Evolutionary conservation across 768 basidiomycete genomes (phyloP), one percentile per base, ranked within the genome.

Genomic region (Leccinum longicurvipes): DNA sequence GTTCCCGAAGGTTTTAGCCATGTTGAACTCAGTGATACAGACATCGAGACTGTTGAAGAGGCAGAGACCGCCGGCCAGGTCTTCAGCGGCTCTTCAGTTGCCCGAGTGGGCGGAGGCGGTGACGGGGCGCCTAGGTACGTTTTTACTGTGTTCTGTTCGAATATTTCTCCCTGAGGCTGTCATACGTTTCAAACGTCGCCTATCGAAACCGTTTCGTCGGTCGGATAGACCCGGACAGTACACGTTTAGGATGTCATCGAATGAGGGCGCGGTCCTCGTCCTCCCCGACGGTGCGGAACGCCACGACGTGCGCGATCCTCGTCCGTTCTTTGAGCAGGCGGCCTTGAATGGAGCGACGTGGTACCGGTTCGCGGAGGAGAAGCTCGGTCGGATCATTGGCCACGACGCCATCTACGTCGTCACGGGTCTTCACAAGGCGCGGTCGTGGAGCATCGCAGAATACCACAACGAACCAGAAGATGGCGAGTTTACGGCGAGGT

Each of bases 381-480:
- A 59, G 0, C 65, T 69, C 48, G 67, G 67, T 9, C 64, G 67
- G 47, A 59, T 58, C 51, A 66, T 65, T n/a, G 65, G 65, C 36
- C 68, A 69, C 36, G 67, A 71, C 11, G 54, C 67, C 17, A 62
- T 73, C 41, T 75, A 75, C 34, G 60, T 74, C 32, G 63, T 75
- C 39, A 75, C 63, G 4, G 65, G 66, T 1, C 31, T 66, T 7
- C 57, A 68, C 51, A 66, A 58, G 23, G 63, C 66, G 3, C 57
- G 56, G n/a, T 63, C 71, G 0, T 76, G 72, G 70, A 66, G 64
- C 8, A 57, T 68, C 27, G 72, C 72, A 0, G 54, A 54, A 14
- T 69, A 64, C 34, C 51, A 55, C 12, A 51, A 61, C 24, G 58
- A 58, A 28, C 31, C 27, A 3, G 58, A 50, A 3, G 7, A 24